These are phyloP conservation scores for Cryphonectria radicalis DNA, from an alignment of 2,329 filamentous ascomycete species.

Conservation along the genomic window DNA sequence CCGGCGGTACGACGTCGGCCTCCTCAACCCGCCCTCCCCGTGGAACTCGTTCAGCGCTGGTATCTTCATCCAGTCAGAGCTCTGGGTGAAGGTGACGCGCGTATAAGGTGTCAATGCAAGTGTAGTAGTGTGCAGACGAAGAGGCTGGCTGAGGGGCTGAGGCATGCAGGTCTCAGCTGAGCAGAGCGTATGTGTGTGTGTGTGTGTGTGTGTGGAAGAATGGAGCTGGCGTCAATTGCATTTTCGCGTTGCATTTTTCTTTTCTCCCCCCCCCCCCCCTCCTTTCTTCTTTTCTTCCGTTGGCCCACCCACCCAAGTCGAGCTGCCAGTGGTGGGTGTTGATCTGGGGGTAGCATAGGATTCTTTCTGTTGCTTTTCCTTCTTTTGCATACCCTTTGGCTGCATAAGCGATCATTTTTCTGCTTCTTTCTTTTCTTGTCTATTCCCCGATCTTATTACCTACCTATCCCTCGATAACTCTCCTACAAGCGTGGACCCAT, in stretches of 20 bases:
- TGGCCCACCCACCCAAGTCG: conserved; percentile 8
- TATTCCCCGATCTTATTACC: background rate
- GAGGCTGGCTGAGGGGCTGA: background rate
- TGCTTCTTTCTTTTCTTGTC: background rate
- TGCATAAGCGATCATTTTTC: conserved; percentile 15
- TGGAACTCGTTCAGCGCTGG: conserved; percentile 36
- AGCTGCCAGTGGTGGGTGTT: background rate
- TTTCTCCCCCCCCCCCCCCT: no score
- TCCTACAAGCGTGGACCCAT: conserved; percentile 7
- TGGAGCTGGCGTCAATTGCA: conserved; percentile 8
- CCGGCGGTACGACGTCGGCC: conserved; percentile 35
- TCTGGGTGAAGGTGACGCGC: conserved; percentile 36
- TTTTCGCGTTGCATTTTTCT: conserved; percentile 7
- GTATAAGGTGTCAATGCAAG: conserved; percentile 5
- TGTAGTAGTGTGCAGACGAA: background rate
- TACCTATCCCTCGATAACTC: background rate
- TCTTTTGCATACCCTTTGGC: background rate
- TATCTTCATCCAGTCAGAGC: conserved; percentile 37
- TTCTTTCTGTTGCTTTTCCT: background rate
- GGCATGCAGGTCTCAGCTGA: background rate
- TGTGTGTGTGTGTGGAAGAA: background rate
- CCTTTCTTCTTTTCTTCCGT: background rate
- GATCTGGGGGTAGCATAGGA: conserved; percentile 8
- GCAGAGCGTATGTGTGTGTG: background rate
- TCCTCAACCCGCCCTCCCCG: conserved; percentile 34